Conservation (phyloP, 805 yeast species). For the Clavispora carvajalis region DNA sequence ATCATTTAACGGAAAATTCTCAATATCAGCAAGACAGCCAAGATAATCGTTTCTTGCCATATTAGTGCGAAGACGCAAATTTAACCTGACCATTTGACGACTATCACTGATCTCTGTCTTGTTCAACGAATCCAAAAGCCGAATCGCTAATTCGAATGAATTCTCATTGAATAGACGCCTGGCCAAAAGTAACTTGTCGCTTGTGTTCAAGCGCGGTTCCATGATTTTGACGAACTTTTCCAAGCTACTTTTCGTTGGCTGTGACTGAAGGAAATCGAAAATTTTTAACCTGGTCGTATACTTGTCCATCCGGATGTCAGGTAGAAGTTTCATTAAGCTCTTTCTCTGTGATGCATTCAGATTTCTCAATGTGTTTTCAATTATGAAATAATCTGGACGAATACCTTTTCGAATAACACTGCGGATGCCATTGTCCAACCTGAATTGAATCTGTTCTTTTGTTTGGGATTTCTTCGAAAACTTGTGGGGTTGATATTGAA, state of each 20-base stretch:
- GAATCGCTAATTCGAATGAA: slow-evolving; percentile 19
- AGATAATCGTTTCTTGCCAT: slow-evolving; percentile 16
- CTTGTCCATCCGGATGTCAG: slow-evolving; percentile 20
- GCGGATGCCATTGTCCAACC: slow-evolving; percentile 28
- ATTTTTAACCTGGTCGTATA: slow-evolving; percentile 14
- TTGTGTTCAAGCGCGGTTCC: slow-evolving; percentile 16
- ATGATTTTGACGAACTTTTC: slow-evolving; percentile 11
- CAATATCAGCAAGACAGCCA: slow-evolving; percentile 16
- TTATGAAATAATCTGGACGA: slow-evolving; percentile 28
- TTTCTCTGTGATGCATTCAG: slow-evolving; percentile 15
- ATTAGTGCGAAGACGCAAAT: slow-evolving; percentile 21
- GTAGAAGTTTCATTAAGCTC: slow-evolving; percentile 19
- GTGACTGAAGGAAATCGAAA: slow-evolving; percentile 9
- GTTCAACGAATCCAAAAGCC: slow-evolving; percentile 19
- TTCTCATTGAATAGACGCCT: slow-evolving; percentile 27
- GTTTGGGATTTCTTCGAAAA: slow-evolving; percentile 8
- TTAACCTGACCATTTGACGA: slow-evolving; percentile 22
- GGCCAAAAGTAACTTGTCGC: slow-evolving; percentile 24
- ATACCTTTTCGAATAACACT: slow-evolving; percentile 31
- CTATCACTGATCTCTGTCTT: slow-evolving; percentile 21
- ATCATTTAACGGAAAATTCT: slow-evolving; percentile 28
- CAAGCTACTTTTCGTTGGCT: slow-evolving; percentile 15
- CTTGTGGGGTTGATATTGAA: slow-evolving; percentile 12
- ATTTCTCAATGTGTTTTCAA: slow-evolving; percentile 27
- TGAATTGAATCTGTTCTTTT: slow-evolving; percentile 23